These are phyloP conservation scores for Kurtzmaniella natalensis DNA, from an alignment of 1,139 yeast genomes.

Conservation along the genomic window DNA sequence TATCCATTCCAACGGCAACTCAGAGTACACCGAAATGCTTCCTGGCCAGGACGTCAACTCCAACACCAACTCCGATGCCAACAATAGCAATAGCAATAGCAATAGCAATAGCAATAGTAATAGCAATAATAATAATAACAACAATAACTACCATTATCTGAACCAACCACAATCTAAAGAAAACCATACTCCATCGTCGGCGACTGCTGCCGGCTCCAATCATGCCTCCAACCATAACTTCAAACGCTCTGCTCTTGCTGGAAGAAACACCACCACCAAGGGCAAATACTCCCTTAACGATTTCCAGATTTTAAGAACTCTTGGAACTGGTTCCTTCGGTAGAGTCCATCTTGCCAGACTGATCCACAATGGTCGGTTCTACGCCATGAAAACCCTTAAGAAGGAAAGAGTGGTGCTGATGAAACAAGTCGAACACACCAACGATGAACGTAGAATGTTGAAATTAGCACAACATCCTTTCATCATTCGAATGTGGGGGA, in stretches of 20 bases:
- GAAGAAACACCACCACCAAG: slow-evolving; percentile 22
- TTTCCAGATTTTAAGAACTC: slow-evolving; percentile 50
- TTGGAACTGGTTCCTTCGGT: slow-evolving; percentile 64
- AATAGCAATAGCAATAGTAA: too few species aligned
- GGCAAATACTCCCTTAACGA: slow-evolving; percentile 55
- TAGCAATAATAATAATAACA: too few species aligned
- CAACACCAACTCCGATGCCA: not conserved
- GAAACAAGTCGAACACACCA: slow-evolving; percentile 62
- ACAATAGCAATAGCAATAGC: too few species aligned
- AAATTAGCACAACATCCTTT: slow-evolving; percentile 57
- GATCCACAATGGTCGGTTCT: slow-evolving; percentile 56
- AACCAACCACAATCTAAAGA: too few species aligned
- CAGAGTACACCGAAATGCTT: not conserved
- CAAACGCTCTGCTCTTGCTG: not conserved
- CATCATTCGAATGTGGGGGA: slow-evolving; percentile 62
- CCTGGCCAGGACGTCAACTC: not conserved
- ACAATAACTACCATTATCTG: too few species aligned
- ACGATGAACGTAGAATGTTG: slow-evolving; percentile 56
- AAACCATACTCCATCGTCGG: too few species aligned
- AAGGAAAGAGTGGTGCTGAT: slow-evolving; percentile 57
- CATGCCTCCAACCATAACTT: not conserved
- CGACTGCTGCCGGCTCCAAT: not conserved
- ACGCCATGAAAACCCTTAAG: slow-evolving; percentile 56
- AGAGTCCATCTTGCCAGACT: slow-evolving; percentile 56
- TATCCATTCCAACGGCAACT: not conserved